Evolutionary conservation across 176 grass and related monocot genomes (phyloP).

Genomic region (Oryza rufipogon): DNA sequence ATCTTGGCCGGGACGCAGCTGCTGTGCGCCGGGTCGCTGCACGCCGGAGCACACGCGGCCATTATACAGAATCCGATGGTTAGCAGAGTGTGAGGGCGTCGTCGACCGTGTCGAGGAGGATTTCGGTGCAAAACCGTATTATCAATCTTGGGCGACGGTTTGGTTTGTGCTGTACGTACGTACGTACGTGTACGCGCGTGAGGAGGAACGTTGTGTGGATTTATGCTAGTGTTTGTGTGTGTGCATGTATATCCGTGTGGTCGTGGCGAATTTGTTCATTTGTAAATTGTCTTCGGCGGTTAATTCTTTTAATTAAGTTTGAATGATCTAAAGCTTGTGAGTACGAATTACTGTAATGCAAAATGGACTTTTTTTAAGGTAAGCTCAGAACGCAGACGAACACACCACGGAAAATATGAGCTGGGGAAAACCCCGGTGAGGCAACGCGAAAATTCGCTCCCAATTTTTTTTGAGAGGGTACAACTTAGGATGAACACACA

Average conservation of each 20-base stretch:
- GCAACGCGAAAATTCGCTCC: too few species aligned
- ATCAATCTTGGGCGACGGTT: conserved; percentile 31
- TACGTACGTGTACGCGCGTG: neutral
- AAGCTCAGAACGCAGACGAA: too few species aligned
- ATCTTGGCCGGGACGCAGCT: conserved; percentile 78
- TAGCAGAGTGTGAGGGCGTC: conserved; percentile 14
- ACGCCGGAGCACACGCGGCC: conserved; percentile 46
- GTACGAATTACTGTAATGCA: too few species aligned
- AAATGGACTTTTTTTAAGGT: too few species aligned
- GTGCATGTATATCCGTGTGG: neutral
- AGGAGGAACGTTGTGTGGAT: neutral
- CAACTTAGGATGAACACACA: too few species aligned
- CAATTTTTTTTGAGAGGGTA: too few species aligned
- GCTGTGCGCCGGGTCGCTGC: conserved; percentile 68
- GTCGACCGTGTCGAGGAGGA: neutral
- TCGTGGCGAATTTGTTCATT: neutral
- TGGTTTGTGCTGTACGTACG: neutral
- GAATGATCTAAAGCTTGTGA: too few species aligned
- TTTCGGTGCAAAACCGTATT: neutral
- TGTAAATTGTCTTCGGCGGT: neutral
- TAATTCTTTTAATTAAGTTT: neutral
- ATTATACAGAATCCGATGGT: neutral
- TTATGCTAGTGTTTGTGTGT: neutral
- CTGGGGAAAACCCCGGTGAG: too few species aligned
- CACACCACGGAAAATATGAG: too few species aligned